Conservation (phyloP, 139 green algal species). For the Deuterostichococcus epilithicus region DNA sequence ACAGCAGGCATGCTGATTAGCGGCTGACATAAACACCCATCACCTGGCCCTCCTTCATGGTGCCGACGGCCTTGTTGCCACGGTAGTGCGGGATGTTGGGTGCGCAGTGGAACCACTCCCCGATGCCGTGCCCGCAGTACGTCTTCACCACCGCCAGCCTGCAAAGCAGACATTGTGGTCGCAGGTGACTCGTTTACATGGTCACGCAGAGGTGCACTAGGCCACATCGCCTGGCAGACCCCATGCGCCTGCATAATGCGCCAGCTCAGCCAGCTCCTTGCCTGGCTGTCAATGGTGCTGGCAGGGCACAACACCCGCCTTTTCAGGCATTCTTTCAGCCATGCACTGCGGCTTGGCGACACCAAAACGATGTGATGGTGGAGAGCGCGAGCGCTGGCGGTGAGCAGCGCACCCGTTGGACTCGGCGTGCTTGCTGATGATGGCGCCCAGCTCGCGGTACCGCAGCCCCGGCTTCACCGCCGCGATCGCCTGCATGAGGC, state of each 20-base stretch:
- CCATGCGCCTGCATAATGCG: no score
- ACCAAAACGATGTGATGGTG: not conserved
- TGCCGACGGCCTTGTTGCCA: constrained; percentile 85
- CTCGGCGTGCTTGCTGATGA: constrained; percentile 75
- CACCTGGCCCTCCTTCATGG: constrained; percentile 74
- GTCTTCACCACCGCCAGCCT: constrained; percentile 81
- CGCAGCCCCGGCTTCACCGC: constrained; percentile 81
- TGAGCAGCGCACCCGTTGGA: constrained; percentile 41
- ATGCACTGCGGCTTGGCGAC: not conserved
- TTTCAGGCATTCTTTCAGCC: no score
- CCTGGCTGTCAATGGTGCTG: not conserved
- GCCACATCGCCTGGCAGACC: no score
- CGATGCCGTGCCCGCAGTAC: constrained; percentile 97
- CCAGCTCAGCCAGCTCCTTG: no score
- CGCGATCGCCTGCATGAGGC: constrained; percentile 80
- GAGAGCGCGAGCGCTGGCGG: not conserved
- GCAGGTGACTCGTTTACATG: no score
- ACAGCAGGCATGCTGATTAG: no score
- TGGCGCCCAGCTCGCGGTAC: constrained; percentile 88
- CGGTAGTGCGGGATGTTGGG: constrained; percentile 96
- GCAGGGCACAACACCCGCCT: no score
- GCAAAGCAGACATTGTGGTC: constrained; percentile 16
- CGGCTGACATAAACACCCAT: no score
- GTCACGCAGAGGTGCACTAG: no score
- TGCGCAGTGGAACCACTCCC: constrained; percentile 95